Evolutionary conservation across 2,329 filamentous ascomycete genomes (phyloP).

Genomic region (Ascochyta pisi): DNA sequence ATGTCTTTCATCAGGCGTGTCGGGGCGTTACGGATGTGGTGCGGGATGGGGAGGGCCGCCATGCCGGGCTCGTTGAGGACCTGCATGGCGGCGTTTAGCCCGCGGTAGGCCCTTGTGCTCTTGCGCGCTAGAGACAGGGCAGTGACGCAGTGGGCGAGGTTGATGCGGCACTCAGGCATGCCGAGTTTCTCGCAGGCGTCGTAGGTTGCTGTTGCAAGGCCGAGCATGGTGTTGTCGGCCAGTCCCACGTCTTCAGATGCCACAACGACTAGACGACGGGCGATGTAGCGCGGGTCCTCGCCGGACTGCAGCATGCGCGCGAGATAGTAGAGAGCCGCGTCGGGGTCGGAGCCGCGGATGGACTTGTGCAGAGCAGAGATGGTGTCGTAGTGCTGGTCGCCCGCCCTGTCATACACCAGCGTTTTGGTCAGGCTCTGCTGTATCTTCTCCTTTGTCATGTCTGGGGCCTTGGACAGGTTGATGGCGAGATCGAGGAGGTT

Average conservation of each 20-base stretch:
- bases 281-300: conserved; percentile 91
- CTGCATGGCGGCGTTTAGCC: conserved; percentile 78
- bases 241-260: conserved; percentile 93
- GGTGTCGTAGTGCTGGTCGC: conserved; percentile 96
- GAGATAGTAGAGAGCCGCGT: conserved; percentile 92
- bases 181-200: conserved; percentile 91
- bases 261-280: conserved; percentile 90
- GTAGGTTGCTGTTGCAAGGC: conserved; percentile 84
- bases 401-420: conserved; percentile 90
- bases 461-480: conserved; percentile 70
- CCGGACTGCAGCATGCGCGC: conserved; percentile 94
- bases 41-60: conserved; percentile 79
- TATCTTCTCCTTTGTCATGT: conserved; percentile 76
- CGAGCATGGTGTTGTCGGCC: conserved; percentile 83
- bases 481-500: conserved; percentile 92
- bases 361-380: conserved; percentile 98
- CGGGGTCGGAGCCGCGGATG: conserved; percentile 82
- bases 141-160: conserved; percentile 84
- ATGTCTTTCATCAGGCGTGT: conserved; percentile 92
- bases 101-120: conserved; percentile 85
- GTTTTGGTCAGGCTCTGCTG: conserved; percentile 88
- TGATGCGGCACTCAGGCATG: conserved; percentile 92
- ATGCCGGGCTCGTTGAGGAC: conserved; percentile 84
- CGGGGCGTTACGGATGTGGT: conserved; percentile 90
- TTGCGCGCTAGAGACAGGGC: conserved; percentile 83